Evolutionary conservation across 129 eudicot genomes (phyloP), one percentile per base, ranked within the genome.

Genomic region (Chrysanthemum seticuspe): DNA sequence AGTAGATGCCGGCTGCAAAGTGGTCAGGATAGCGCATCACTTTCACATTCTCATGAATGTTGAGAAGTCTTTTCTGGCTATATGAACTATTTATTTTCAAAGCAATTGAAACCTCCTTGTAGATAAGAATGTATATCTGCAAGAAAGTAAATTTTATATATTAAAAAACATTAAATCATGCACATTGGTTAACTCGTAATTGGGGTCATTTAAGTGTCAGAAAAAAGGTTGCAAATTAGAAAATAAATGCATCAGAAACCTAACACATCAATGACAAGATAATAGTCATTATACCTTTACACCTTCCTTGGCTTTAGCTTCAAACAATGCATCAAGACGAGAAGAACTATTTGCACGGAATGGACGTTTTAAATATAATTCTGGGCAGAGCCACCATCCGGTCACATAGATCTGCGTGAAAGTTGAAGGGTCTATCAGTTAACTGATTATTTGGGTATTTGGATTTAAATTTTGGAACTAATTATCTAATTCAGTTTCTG

Each of bases 351-450:
- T 83, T 76, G 72, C 70, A 40, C 78, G 87, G 83, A 84, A 94
- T 3, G 99, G 99, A 34, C 97, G 96, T 58, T 86, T 90, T 70
- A 94, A 83, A 71, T 90, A 94, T 53, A 94, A 64, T 74, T 94
- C 99, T 23, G 99, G 99, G 81, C 97, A 90, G 77, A 94, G 87
- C 99, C 99, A 94, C 99, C 99, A 94, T 21, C 99, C 99, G 8
- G 99, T 94, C 48, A 94, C 83, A 77, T 80, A 90, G 72, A 94
- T 90, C 99, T 94, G 91, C 81, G 79, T 11, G 56, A 57, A 84
- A 19, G 27, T 10, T 55, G 21, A 84, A 68, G 25, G 27, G 10
- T 55, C 27, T 53, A 68, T 18, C 68, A 76, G 49, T 60, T 62
- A 55, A 75, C 19, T 64, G 2, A 3, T 13, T 1, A n/a, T 62